Percentiles rank a stretch among this genome's conserved stretches.
Evolutionary conservation across 2,329 filamentous ascomycete genomes (phyloP).

Genomic region (Penicillium sp.): DNA sequence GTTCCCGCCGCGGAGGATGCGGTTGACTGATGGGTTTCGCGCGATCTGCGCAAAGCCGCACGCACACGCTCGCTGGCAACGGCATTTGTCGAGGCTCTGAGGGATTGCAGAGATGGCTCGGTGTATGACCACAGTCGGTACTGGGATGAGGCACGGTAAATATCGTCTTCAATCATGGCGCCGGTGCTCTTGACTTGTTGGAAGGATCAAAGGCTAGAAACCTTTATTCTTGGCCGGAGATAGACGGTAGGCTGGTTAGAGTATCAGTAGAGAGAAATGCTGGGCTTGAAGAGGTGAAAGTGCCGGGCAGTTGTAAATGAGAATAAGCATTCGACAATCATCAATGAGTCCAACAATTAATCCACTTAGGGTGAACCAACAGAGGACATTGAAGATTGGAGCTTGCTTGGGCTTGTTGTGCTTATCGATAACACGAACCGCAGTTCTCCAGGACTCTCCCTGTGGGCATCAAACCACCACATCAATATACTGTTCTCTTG

Average conservation of each 20-base stretch:
- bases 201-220: neutral
- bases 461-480: neutral
- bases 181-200: neutral
- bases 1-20: constrained; percentile 33
- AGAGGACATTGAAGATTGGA: neutral
- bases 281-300: too few species aligned
- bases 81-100: constrained; percentile 75
- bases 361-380: neutral
- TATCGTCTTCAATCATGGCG: constrained; percentile 80
- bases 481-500: neutral
- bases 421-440: constrained; percentile 3
- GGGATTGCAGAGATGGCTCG: constrained; percentile 64
- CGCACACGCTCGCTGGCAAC: constrained; percentile 69
- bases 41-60: constrained; percentile 54
- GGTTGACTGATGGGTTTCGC: constrained; percentile 34
- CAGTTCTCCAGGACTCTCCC: too few species aligned
- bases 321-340: neutral
- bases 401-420: too few species aligned
- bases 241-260: too few species aligned
- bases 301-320: neutral
- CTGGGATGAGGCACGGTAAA: constrained; percentile 87
- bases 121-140: constrained; percentile 93
- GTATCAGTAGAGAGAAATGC: neutral
- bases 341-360: neutral
- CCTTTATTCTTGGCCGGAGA: neutral